Conservation (phyloP, 2,329 filamentous ascomycete species). For the Clarireedia hainanense region DNA sequence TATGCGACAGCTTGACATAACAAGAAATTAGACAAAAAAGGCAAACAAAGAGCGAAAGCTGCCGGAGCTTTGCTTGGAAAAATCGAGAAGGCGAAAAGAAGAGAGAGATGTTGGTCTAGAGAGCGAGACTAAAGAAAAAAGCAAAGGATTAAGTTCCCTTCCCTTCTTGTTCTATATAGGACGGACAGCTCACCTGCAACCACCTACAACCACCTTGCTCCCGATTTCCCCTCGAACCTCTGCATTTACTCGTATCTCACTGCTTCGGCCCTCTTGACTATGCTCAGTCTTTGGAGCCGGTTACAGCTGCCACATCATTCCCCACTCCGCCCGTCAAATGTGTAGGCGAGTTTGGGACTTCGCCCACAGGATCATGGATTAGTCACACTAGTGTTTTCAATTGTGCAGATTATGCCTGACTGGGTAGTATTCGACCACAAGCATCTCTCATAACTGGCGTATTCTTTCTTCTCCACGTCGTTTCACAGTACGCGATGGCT, state of each 20-base stretch:
- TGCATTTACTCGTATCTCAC: background rate
- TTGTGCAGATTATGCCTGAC: background rate
- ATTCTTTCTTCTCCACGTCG: too few species aligned
- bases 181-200: background rate
- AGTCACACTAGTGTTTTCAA: slow-evolving; percentile 26
- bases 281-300: background rate
- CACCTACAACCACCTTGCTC: background rate
- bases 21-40: slow-evolving; percentile 20
- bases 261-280: background rate
- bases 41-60: slow-evolving; percentile 30
- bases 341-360: slow-evolving; percentile 24
- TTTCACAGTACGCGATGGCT: too few species aligned
- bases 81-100: background rate
- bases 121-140: slow-evolving; percentile 23
- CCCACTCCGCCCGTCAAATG: slow-evolving; percentile 16
- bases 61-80: slow-evolving; percentile 39
- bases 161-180: slow-evolving; percentile 6
- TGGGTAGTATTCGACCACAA: too few species aligned
- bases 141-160: background rate
- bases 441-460: too few species aligned
- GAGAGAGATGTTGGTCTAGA: slow-evolving; percentile 23
- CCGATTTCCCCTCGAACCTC: background rate
- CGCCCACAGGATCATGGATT: slow-evolving; percentile 24
- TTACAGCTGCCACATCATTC: slow-evolving; percentile 6
- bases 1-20: slow-evolving; percentile 1